Conservation (phyloP, 129 eudicot genomes). For the Deinandra increscens region DNA sequence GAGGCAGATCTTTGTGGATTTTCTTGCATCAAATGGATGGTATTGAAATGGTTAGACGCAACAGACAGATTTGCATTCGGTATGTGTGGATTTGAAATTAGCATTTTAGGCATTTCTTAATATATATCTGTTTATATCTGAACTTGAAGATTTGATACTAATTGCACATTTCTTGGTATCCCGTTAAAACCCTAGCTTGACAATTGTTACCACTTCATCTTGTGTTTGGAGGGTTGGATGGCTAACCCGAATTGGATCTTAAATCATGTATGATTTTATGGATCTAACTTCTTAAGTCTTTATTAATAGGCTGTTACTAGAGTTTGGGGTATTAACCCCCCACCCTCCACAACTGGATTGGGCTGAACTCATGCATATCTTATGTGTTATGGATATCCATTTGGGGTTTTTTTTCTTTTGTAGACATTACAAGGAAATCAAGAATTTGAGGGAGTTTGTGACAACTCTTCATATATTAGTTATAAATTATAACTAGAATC, state of each 20-base stretch:
- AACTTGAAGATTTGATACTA: constrained; percentile 4
- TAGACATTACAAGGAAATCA: too few relatives aligned
- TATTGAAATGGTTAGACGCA: neutral
- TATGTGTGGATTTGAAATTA: constrained; percentile 25
- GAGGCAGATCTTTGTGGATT: constrained; percentile 2
- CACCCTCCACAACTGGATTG: too few relatives aligned
- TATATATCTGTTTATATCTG: constrained; percentile 1
- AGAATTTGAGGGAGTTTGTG: too few relatives aligned
- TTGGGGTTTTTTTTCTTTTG: too few relatives aligned
- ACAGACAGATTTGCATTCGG: neutral
- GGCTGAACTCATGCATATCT: too few relatives aligned
- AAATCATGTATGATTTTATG: neutral
- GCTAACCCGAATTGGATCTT: neutral
- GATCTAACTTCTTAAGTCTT: neutral
- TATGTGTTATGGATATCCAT: too few relatives aligned
- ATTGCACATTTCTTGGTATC: neutral
- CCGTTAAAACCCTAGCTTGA: neutral
- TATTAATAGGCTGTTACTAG: too few relatives aligned
- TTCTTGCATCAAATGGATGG: neutral
- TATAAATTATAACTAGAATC: neutral
- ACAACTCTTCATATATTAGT: too few relatives aligned
- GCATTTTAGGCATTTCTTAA: constrained; percentile 14
- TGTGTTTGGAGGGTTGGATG: neutral
- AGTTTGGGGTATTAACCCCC: too few relatives aligned
- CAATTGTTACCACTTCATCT: neutral